Conservation (phyloP, 768 basidiomycete species). For the Macrolepiota fuliginosa region DNA sequence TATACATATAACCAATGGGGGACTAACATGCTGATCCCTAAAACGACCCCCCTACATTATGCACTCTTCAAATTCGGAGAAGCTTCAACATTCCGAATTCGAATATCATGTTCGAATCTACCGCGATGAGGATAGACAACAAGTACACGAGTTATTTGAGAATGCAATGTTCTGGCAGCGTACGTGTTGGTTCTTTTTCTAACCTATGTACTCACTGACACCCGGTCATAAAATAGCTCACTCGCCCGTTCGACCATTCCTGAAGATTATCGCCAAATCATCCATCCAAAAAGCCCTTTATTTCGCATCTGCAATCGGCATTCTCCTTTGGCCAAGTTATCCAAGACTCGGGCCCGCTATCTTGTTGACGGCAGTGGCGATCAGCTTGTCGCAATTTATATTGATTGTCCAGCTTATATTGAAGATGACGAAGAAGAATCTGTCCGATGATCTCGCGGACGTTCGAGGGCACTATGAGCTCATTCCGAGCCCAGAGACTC, state of each 20-base stretch:
- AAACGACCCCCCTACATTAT: background rate
- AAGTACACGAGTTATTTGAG: background rate
- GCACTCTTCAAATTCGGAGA: background rate
- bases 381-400: background rate
- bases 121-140: background rate
- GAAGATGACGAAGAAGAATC: background rate
- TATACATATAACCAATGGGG: background rate
- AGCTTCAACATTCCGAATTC: background rate
- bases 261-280: background rate
- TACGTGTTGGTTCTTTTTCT: background rate
- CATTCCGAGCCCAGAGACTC: background rate
- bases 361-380: background rate
- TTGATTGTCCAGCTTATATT: background rate
- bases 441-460: background rate
- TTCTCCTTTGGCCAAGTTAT: background rate
- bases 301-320: background rate
- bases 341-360: background rate
- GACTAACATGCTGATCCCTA: background rate
- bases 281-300: background rate
- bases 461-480: background rate
- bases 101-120: constrained; percentile 4
- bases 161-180: constrained; percentile 2
- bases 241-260: background rate
- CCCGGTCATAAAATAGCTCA: background rate
- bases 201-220: background rate